These are phyloP conservation scores for Pholiota adiposa DNA, from an alignment of 1,284 basidiomycete genomes.

Conservation along the genomic window DNA sequence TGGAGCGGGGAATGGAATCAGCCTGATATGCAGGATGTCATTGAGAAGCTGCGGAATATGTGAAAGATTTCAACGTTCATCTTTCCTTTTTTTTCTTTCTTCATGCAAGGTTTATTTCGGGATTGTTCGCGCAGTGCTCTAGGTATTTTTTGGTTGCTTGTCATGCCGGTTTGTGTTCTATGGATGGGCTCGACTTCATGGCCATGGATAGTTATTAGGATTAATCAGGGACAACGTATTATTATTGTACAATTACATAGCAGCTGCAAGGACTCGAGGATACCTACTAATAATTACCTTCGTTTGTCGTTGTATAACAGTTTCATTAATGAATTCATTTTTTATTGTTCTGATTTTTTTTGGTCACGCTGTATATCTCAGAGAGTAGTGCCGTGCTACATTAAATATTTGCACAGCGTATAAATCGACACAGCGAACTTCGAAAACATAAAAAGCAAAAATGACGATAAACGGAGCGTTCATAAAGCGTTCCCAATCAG, in stretches of 20 bases:
- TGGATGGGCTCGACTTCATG: too few relatives aligned
- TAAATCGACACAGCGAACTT: neutral
- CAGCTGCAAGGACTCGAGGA: neutral
- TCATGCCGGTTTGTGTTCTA: neutral
- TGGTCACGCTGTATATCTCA: neutral
- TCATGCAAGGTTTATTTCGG: neutral
- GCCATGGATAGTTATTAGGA: neutral
- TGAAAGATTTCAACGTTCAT: neutral
- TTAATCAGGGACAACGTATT: neutral
- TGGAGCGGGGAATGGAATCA: constrained; percentile 41
- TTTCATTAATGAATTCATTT: too few relatives aligned
- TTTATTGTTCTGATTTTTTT: too few relatives aligned
- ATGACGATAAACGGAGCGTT: neutral
- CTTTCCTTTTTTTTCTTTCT: neutral
- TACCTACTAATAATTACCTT: neutral
- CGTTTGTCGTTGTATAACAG: neutral
- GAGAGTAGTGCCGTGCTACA: too few relatives aligned
- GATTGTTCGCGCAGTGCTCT: neutral
- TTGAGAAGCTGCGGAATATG: constrained; percentile 30
- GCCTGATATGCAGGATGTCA: constrained; percentile 35
- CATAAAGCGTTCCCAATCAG: constrained; percentile 2
- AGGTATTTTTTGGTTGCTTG: neutral
- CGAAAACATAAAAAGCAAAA: neutral
- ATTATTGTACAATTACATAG: neutral
- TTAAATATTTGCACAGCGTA: neutral